Conservation (phyloP, 306 rosid genomes). For the Abrus pulchellus region DNA sequence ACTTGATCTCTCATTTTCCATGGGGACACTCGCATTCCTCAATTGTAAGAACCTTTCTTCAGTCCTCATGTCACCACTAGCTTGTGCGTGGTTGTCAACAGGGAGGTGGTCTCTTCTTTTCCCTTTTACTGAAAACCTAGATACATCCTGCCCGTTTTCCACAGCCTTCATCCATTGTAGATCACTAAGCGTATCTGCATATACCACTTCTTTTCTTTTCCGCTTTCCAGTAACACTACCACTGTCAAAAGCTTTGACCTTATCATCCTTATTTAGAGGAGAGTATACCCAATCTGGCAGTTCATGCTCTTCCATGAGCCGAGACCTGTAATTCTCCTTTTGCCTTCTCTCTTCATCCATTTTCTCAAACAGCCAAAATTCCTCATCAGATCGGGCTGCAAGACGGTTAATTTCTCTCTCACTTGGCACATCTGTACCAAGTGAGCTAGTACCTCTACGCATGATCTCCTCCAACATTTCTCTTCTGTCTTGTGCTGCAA, state of each 20-base stretch:
- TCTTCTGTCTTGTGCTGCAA: conserved; percentile 93
- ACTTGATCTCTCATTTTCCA: conserved; percentile 60
- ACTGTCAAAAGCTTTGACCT: conserved; percentile 49
- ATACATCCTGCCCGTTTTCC: conserved; percentile 76
- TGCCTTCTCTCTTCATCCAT: conserved; percentile 93
- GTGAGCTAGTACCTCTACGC: conserved; percentile 91
- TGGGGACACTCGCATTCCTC: conserved; percentile 51
- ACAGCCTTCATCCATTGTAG: conserved; percentile 86
- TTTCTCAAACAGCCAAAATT: conserved; percentile 87
- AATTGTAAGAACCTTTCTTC: conserved; percentile 59
- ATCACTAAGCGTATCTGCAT: conserved; percentile 81
- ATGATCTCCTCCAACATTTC: conserved; percentile 92
- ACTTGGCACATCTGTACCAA: conserved; percentile 90
- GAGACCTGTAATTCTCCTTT: conserved; percentile 82
- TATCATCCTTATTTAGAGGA: conserved; percentile 59
- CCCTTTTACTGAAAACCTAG: conserved; percentile 61
- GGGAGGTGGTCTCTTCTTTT: conserved; percentile 58
- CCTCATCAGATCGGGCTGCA: conserved; percentile 87
- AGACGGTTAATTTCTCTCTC: conserved; percentile 97
- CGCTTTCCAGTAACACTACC: conserved; percentile 69
- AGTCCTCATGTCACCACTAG: conserved; percentile 44
- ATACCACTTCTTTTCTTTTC: conserved; percentile 80
- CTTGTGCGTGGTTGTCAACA: conserved; percentile 54
- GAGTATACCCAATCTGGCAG: conserved; percentile 95
- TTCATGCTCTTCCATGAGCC: conserved; percentile 90